Base-by-base conservation (phyloP, 1,284 basidiomycete species). In the Porogramme epimiltina region DNA sequence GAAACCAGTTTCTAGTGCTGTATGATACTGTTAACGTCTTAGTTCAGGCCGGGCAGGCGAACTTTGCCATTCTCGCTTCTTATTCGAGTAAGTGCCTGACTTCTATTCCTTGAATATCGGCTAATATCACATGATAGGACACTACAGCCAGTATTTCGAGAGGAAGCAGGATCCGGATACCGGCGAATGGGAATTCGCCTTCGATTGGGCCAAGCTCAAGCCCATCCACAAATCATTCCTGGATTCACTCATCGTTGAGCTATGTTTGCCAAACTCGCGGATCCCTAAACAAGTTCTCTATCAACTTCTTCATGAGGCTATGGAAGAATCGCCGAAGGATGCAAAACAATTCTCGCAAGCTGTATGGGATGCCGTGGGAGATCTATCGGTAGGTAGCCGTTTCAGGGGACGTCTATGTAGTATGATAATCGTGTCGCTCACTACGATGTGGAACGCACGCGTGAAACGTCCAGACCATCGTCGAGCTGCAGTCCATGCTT, bases 161-260 rank as follows among this genome's bases (percentile, higher is more conserved):
- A 64, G 65, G 11, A 61, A 59, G 18, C 63, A 69, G 16, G 73
- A 76, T 39, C 62, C 62, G 0, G 69, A 70, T 3, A 70, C 71
- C 5, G 46, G 49, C 4, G 24, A 56, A 8, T 69, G 75, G 15
- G 74, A 74, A 47, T 66, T 81, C 40, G 69, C 76, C 5, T 91
- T 91, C 64, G 83, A 90, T 58, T 84, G 78, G 77, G 70, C 66
- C 8, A 74, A 73, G 40, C 67, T 89, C 47, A 80, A 81, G 57
- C 72, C 75, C 23, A 81, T 84, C 34, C 82, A 86, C 61, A 78
- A 78, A 59, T 91, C 88, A 2, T 91, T 89, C 71, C 66, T 91
- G 39, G 89, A 91, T 65, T 89, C 87, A 1, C 87, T 91, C 51
- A 78, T 91, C 55, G 80, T 91, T 54, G 89, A 91, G 63, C 68